Evolutionary conservation across 768 basidiomycete genomes (phyloP).

Genomic region (Cyclocybe aegerita): DNA sequence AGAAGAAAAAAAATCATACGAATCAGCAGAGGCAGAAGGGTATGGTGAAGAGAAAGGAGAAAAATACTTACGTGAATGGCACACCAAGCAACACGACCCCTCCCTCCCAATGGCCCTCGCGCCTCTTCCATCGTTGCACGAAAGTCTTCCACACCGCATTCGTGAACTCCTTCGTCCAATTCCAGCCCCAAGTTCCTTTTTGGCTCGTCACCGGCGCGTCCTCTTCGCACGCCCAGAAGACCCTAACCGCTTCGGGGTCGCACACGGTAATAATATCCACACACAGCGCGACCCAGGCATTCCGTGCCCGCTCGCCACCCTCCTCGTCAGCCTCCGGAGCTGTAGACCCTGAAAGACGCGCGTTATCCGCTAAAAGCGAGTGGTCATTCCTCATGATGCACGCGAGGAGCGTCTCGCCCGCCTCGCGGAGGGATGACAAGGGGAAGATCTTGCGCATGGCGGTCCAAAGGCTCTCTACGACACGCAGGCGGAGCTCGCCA

Average conservation of each 20-base stretch:
- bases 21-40: not conserved
- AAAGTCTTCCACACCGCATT: constrained; percentile 57
- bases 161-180: constrained; percentile 42
- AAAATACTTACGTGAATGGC: constrained; percentile 58
- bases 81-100: constrained; percentile 52
- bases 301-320: constrained; percentile 38
- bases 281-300: constrained; percentile 61
- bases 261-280: constrained; percentile 52
- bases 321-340: constrained; percentile 6
- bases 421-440: constrained; percentile 34
- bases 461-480: constrained; percentile 61
- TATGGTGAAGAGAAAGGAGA: not conserved
- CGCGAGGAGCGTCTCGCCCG: constrained; percentile 45
- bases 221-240: constrained; percentile 51
- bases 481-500: constrained; percentile 53
- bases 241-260: constrained; percentile 43
- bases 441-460: constrained; percentile 44
- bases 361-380: constrained; percentile 35
- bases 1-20: not conserved
- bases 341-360: constrained; percentile 4
- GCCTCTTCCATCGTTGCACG: constrained; percentile 53
- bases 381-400: constrained; percentile 49
- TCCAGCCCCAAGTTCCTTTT: constrained; percentile 29
- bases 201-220: constrained; percentile 7
- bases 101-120: constrained; percentile 53